Conservation (phyloP, 1,139 yeast genomes). For the Arxiozyma slooffiae region DNA sequence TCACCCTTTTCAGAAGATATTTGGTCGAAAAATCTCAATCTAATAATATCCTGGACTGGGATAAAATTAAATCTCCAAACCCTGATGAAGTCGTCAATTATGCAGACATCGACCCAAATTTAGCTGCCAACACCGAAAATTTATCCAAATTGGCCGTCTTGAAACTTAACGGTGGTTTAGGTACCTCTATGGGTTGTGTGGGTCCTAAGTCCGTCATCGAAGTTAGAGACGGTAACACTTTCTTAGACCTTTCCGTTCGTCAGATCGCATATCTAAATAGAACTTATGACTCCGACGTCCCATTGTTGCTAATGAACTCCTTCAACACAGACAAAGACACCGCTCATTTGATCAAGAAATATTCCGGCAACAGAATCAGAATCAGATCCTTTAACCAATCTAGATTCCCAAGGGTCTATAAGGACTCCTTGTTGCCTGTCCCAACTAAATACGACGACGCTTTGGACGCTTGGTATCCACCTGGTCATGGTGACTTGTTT, state of each 20-base stretch:
- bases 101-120: constrained; percentile 33
- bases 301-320: constrained; percentile 93
- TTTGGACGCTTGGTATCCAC: constrained; percentile 92
- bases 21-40: constrained; percentile 83
- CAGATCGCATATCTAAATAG: constrained; percentile 94
- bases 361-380: constrained; percentile 92
- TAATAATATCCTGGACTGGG: constrained; percentile 75
- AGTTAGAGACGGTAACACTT: constrained; percentile 96
- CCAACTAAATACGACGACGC: constrained; percentile 69
- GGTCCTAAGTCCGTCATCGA: constrained; percentile 98
- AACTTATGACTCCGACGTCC: constrained; percentile 85
- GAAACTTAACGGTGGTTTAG: constrained; percentile 94
- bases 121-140: constrained; percentile 32
- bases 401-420: constrained; percentile 88
- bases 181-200: constrained; percentile 99
- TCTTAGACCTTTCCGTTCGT: constrained; percentile 87
- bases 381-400: constrained; percentile 96
- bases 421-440: constrained; percentile 90
- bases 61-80: constrained; percentile 81
- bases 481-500: constrained; percentile 97
- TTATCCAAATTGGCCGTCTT: constrained; percentile 84
- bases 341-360: constrained; percentile 88
- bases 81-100: constrained; percentile 85
- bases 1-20: constrained; percentile 87
- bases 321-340: constrained; percentile 97